Evolutionary conservation across 129 eudicot species (phyloP).

Genomic region (Flaveria ramosissima): DNA sequence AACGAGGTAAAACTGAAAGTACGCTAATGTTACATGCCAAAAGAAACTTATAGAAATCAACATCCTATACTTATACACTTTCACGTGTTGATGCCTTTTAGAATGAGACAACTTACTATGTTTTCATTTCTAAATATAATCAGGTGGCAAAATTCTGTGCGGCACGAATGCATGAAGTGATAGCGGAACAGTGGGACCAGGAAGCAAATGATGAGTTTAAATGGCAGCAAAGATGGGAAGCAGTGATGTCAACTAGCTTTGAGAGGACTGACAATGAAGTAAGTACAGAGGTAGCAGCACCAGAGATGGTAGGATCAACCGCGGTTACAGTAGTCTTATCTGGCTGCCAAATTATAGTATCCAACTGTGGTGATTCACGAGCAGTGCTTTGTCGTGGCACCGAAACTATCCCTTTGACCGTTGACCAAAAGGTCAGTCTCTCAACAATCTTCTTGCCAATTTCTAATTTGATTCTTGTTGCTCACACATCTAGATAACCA

Average conservation of each 20-base stretch:
- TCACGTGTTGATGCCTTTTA: neutral
- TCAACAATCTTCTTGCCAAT: conserved; percentile 1
- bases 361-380: conserved; percentile 89
- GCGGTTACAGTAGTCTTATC: conserved; percentile 70
- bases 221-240: conserved; percentile 68
- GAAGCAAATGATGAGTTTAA: conserved; percentile 41
- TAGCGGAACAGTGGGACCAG: conserved; percentile 61
- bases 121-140: neutral
- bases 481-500: neutral
- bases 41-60: neutral
- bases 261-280: conserved; percentile 64
- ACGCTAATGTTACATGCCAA: too few relatives aligned
- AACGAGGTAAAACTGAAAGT: neutral
- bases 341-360: conserved; percentile 66
- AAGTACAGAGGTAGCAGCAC: conserved; percentile 51
- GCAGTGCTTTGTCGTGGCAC: conserved; percentile 73
- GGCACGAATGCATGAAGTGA: conserved; percentile 69
- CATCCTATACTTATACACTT: neutral
- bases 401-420: conserved; percentile 63
- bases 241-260: conserved; percentile 56
- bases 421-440: conserved; percentile 72
- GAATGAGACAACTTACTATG: neutral
- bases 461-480: neutral
- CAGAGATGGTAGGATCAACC: conserved; percentile 84
- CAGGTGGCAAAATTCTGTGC: conserved; percentile 82